Evolutionary conservation across 2,329 filamentous ascomycete genomes (phyloP), one percentile per base, ranked within the genome.

Genomic region (Exophiala dermatitidis): DNA sequence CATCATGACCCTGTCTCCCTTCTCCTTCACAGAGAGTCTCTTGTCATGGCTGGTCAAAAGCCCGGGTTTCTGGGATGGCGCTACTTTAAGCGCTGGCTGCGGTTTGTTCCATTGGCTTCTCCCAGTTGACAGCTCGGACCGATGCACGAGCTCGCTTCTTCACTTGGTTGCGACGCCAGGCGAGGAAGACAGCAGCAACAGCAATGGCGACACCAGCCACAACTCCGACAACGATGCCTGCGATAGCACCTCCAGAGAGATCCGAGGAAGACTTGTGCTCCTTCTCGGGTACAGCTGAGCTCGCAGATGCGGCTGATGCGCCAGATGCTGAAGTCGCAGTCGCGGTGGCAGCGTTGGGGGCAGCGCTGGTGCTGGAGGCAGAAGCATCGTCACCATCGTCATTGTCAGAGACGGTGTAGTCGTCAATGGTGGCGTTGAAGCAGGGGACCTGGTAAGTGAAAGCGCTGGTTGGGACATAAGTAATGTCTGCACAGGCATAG

Each of bases 401-500:
- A 26, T 12, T 45, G 1, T 66, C 52, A 10, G 64, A 29, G 30
- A 60, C 40, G 43, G 41, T 62, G 57, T 71, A 69, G 26, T 69
- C 64, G 10, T 68, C 65, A 9, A 64, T 62, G 0, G 72, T 74
- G 3, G 73, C 71, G 52, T 76, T 76, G 67, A 76, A 75, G 64
- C 74, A 75, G 0, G 72, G 72, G 6, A 74, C 67, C 34, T 70
- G 65, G 37, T 65, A 62, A 0, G 64, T 71, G 57, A 76, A 75
- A 26, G 69, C 63, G 52, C 63, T 65, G 1, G 68, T 59, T 2
- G 70, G 58, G 29, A 75, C 67, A 50, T 74, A 74, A 4, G 66
- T 72, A n/a, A 76, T 66, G 51, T 77, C 73, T 0, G 73, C 68
- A 55, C 73, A 77, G 5, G 73, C 73, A 57, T 74, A 76, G 62